These are phyloP conservation scores for Sarcomyxa edulis DNA, from an alignment of 768 basidiomycete genomes.

Conservation along the genomic window DNA sequence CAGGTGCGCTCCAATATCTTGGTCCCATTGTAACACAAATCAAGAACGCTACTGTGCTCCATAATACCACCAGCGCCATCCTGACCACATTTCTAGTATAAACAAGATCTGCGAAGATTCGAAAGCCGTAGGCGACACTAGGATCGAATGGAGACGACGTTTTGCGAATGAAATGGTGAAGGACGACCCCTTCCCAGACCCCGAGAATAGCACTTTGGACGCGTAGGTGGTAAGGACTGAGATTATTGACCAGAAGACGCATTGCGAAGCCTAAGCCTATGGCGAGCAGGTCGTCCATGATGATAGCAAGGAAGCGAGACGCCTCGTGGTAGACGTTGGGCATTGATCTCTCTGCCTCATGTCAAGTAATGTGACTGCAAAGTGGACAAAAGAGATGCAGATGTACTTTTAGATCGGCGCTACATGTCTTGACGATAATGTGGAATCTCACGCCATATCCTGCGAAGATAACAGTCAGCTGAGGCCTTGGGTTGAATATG, in stretches of 20 bases:
- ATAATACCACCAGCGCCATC: conserved; percentile 29
- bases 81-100: conserved; percentile 28
- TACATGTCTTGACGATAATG: too few species aligned
- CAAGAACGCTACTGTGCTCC: conserved; percentile 29
- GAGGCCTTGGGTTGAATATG: too few species aligned
- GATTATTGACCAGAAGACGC: conserved; percentile 1
- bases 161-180: conserved; percentile 29
- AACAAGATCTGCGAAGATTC: conserved; percentile 36
- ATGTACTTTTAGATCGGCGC: too few species aligned
- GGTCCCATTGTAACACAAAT: conserved; percentile 27
- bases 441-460: too few species aligned
- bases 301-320: too few species aligned
- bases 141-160: conserved; percentile 28
- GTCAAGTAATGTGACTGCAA: too few species aligned
- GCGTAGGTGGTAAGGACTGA: neutral
- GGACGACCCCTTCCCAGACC: conserved; percentile 35
- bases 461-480: too few species aligned
- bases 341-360: too few species aligned
- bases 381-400: too few species aligned
- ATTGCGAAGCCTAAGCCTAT: conserved; percentile 1
- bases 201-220: conserved; percentile 20
- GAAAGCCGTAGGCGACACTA: conserved; percentile 36
- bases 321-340: too few species aligned
- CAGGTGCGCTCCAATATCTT: conserved; percentile 15
- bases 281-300: conserved; percentile 3